A percentile compares a stretch with the other conserved stretches of the same genome.
Conservation (phyloP, 2,329 filamentous ascomycete species). For the Colletotrichum sp. region DNA sequence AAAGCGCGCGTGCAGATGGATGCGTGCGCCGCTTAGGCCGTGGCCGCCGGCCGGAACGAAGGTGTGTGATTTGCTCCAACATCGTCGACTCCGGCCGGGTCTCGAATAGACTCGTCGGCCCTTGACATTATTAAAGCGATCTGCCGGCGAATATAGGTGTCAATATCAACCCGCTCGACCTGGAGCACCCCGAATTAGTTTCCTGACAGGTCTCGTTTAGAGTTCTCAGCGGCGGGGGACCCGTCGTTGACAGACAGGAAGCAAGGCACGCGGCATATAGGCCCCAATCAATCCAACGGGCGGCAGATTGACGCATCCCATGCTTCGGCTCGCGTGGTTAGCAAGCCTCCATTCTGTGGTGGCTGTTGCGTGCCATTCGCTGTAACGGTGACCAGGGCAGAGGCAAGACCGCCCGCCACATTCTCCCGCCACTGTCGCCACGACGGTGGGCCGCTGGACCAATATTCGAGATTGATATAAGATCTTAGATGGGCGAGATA, state of each 20-base stretch:
- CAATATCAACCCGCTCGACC: neutral
- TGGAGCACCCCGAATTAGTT: neutral
- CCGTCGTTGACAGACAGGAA: neutral
- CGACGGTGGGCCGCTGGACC: neutral
- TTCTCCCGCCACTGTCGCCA: neutral
- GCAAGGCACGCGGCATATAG: neutral
- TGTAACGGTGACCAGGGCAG: slow-evolving; percentile 4
- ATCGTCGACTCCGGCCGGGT: neutral
- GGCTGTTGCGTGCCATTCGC: neutral
- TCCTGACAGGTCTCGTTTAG: neutral
- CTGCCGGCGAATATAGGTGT: slow-evolving; percentile 4
- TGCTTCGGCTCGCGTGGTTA: slow-evolving; percentile 3
- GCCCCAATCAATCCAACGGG: neutral
- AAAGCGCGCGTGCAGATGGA: neutral
- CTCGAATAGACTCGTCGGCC: neutral
- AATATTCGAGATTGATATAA: neutral
- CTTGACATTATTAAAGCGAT: neutral
- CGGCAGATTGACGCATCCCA: slow-evolving; percentile 11
- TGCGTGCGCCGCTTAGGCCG: neutral
- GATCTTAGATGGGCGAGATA: neutral
- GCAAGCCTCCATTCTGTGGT: neutral
- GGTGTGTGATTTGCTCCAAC: neutral
- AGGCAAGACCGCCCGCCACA: neutral
- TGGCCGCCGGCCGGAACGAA: neutral
- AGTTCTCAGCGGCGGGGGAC: neutral